Evolutionary conservation across 345 rosid genomes (phyloP).

Genomic region (Pugionium dolabratum): DNA sequence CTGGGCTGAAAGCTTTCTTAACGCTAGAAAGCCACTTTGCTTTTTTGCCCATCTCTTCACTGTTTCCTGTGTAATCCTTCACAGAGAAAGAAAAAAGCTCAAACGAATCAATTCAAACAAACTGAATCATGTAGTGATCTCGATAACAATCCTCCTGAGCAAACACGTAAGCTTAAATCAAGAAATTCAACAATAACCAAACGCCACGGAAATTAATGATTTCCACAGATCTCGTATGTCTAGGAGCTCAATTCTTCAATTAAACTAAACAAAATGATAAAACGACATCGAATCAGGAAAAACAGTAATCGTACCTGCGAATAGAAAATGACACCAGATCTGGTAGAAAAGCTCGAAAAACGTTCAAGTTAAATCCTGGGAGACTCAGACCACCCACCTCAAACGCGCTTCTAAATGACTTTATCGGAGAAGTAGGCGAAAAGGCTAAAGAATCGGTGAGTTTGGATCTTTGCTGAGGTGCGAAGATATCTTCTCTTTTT

Average conservation of each 20-base stretch:
- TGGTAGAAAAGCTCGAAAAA: slow-evolving; percentile 16
- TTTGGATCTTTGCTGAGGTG: slow-evolving; percentile 41
- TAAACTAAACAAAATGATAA: not conserved
- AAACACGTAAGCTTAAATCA: slow-evolving; percentile 5
- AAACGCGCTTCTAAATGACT: slow-evolving; percentile 6
- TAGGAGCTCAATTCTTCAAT: slow-evolving; percentile 22
- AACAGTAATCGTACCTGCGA: slow-evolving; percentile 19
- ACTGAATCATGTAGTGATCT: slow-evolving; percentile 12
- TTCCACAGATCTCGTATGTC: slow-evolving; percentile 30
- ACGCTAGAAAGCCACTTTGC: slow-evolving; percentile 91
- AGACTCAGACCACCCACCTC: not conserved
- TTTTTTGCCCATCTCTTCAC: slow-evolving; percentile 80
- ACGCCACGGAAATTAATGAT: not conserved
- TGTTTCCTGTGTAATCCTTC: slow-evolving; percentile 40
- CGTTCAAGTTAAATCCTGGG: not conserved
- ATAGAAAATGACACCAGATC: slow-evolving; percentile 39
- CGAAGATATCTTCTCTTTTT: slow-evolving; percentile 35
- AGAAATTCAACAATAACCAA: slow-evolving; percentile 7
- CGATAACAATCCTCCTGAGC: not conserved
- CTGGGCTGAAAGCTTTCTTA: slow-evolving; percentile 83
- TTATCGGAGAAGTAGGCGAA: slow-evolving; percentile 35
- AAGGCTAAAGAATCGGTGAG: slow-evolving; percentile 17
- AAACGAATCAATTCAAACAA: slow-evolving; percentile 9
- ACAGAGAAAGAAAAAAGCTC: slow-evolving; percentile 1
- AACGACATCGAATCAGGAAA: slow-evolving; percentile 2